Base-by-base conservation (phyloP, 2,329 filamentous ascomycete genomes). In the Colletotrichum zoysiae region DNA sequence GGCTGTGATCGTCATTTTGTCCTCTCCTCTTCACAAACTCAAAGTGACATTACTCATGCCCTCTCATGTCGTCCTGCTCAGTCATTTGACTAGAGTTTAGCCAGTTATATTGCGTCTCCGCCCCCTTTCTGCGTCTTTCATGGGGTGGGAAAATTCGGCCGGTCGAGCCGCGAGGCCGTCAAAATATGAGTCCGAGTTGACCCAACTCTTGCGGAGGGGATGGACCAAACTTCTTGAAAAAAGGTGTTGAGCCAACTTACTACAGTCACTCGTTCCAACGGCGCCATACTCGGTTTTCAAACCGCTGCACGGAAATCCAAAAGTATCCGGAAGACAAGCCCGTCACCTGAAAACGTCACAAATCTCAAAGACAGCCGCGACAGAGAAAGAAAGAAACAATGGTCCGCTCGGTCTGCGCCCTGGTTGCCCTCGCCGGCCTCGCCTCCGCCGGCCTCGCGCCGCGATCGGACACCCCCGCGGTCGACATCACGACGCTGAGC, bases 401-500 rank as follows among this genome's bases (percentile, higher is more conserved):
- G 70, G 23, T 23, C 40, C 56, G 48, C 65, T 69, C 40, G 3
- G 14, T 38, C 14, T 33, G 26, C 35, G 40, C 56, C 2, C 14
- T 71, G 40, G 2, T 59, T 30, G 53, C 14, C 14, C 38, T 65
- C 16, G 53, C 59, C 55, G 65, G 70, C 53, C 46, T 71, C 30
- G 70, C 59, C 1, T 64, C 70, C 16, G 65, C 65, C 20, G 26
- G 53, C 1, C 3, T 40, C 4, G 12, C 59, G 2, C 48, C 57
- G 58, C 69, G 64, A 2, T 51, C 55, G 42, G 33, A 42, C 30
- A 35, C 55, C 11, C 11, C 48, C 5, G 59, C 40, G 4, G 65
- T 71, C 20, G 65, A 71, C 11, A 71, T 71, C 20, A 69, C 65
- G 59, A 48, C 55, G 48, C 55, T 71, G 55, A 69, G n/a, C 59